Percentiles rank a stretch among this genome's conserved stretches.
These are phyloP conservation scores for Xylariaceae sp. DNA, from an alignment of 2,329 filamentous ascomycete genomes.

Conservation along the genomic window DNA sequence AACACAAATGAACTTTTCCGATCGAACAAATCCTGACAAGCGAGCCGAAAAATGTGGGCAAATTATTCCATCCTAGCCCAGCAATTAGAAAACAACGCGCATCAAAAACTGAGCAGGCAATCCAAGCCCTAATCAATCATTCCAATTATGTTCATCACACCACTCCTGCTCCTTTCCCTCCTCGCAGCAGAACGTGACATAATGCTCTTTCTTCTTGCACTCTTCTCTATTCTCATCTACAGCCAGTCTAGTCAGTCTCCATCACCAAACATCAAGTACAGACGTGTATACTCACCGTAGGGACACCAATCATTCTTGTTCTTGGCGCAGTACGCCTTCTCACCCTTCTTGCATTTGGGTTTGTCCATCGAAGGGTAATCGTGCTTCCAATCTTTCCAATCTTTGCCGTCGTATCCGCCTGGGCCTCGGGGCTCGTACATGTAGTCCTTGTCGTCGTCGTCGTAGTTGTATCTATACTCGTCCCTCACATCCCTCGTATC, in stretches of 20 bases:
- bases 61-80: too few species aligned
- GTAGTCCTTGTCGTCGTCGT: too few species aligned
- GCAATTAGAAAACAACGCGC: too few species aligned
- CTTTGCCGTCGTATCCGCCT: neutral
- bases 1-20: too few species aligned
- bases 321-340: neutral
- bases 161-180: neutral
- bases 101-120: too few species aligned
- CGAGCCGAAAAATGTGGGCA: too few species aligned
- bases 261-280: neutral
- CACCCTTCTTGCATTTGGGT: neutral
- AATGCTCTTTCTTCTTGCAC: neutral
- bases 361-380: neutral
- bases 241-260: neutral
- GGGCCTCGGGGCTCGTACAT: neutral
- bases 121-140: neutral
- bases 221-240: neutral
- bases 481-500: too few species aligned
- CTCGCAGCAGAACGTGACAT: neutral
- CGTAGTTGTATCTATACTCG: too few species aligned
- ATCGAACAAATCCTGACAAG: too few species aligned
- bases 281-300: neutral
- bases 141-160: neutral
- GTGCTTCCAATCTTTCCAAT: neutral
- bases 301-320: neutral